These are phyloP conservation scores for Colletotrichum acutatum DNA, from an alignment of 2,329 filamentous ascomycete genomes.

Conservation along the genomic window DNA sequence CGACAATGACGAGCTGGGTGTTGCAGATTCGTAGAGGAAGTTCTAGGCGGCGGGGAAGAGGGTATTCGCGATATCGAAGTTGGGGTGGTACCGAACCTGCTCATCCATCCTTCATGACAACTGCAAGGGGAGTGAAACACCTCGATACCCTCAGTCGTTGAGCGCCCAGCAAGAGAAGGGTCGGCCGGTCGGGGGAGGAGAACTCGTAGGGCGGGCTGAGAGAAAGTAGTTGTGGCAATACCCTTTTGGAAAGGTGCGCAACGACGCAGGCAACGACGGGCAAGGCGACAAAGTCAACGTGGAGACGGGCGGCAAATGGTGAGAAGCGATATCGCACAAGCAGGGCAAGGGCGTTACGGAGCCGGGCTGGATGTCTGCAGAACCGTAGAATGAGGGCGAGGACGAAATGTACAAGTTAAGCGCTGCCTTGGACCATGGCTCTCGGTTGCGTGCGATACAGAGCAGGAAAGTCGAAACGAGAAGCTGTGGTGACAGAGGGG, in stretches of 20 bases:
- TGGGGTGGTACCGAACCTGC: conserved; percentile 28
- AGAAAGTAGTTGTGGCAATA: not conserved
- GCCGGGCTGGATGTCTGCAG: not conserved
- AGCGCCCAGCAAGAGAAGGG: not conserved
- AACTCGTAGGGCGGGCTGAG: conserved; percentile 3
- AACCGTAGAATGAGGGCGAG: conserved; percentile 12
- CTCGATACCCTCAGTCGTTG: conserved; percentile 3
- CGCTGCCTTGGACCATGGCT: conserved; percentile 32
- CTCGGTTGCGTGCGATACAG: conserved; percentile 10
- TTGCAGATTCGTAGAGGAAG: conserved; percentile 5
- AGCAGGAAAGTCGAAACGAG: not conserved
- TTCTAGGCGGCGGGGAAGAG: conserved; percentile 14
- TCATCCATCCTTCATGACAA: conserved; percentile 37
- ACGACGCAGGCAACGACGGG: conserved; percentile 21
- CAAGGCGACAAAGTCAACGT: conserved; percentile 12
- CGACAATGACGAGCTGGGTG: not conserved
- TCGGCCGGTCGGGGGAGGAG: not conserved
- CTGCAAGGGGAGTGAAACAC: not conserved
- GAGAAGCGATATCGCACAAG: conserved; percentile 5
- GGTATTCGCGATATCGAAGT: conserved; percentile 27
- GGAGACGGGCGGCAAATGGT: conserved; percentile 6
- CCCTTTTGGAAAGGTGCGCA: conserved; percentile 2
- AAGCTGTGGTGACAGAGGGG: not conserved
- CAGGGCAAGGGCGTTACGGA: not conserved
- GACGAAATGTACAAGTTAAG: conserved; percentile 20